phyloP scores from a whole-genome alignment of 345 rosid genomes.

The Boechera retrofracta region DNA sequence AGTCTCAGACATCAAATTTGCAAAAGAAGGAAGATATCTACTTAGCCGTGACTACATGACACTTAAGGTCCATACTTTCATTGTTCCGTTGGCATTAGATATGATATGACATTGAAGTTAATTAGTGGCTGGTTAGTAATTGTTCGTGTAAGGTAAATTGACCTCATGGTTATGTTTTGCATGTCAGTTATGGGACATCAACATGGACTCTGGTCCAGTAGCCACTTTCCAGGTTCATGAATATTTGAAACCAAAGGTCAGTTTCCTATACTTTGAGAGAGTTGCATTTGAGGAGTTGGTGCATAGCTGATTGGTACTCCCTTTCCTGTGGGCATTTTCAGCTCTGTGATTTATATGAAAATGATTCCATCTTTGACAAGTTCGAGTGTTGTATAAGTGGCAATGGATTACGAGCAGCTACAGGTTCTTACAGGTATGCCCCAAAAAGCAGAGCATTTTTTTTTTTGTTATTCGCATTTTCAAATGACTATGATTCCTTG shows the following conservation, averaged over 20 bases:
- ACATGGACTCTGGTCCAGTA: constrained; percentile 98
- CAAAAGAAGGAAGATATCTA: constrained; percentile 82
- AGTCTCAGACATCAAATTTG: constrained; percentile 91
- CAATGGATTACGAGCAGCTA: constrained; percentile 87
- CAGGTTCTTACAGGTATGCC: constrained; percentile 96
- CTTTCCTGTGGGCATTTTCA: constrained; percentile 45
- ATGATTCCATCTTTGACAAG: constrained; percentile 96
- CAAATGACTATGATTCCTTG: constrained; percentile 25
- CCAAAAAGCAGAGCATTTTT: constrained; percentile 14
- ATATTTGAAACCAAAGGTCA: constrained; percentile 86
- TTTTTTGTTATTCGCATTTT: constrained; percentile 3
- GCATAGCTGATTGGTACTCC: constrained; percentile 35
- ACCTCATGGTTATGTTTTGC: constrained; percentile 33
- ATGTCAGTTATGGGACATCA: constrained; percentile 87
- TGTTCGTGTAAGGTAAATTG: neutral
- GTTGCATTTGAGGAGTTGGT: constrained; percentile 30
- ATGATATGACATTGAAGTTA: neutral
- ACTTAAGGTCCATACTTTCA: constrained; percentile 65
- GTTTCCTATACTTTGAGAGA: constrained; percentile 32
- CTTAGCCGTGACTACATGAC: constrained; percentile 99
- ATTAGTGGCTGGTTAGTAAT: constrained; percentile 3
- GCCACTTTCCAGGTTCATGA: constrained; percentile 95
- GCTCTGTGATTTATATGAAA: constrained; percentile 98
- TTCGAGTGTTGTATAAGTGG: constrained; percentile 98
- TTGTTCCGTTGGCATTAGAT: neutral